phyloP scores from a whole-genome alignment of 108 stramenopile species.

The Skeletonema potamos region DNA sequence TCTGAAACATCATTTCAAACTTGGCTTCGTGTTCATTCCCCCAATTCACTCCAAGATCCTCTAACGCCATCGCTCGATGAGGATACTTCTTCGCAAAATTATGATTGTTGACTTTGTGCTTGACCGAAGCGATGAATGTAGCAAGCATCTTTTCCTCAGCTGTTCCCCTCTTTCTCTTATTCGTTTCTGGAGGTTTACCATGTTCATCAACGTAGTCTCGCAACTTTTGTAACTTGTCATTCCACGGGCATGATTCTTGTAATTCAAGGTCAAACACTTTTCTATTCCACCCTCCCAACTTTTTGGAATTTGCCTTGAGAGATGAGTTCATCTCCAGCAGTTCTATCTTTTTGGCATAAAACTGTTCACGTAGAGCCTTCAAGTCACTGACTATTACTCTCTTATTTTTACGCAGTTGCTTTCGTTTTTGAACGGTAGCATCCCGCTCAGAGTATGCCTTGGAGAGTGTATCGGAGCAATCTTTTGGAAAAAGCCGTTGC shows the following conservation, averaged over 20 bases:
- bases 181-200: slow-evolving; percentile 17
- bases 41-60: slow-evolving; percentile 24
- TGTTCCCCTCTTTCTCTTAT: neutral
- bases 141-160: slow-evolving; percentile 18
- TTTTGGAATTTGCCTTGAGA: slow-evolving; percentile 20
- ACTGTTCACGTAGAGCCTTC: slow-evolving; percentile 9
- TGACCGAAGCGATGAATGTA: slow-evolving; percentile 15
- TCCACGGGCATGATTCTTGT: slow-evolving; percentile 25
- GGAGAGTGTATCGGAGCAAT: slow-evolving; percentile 16
- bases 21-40: slow-evolving; percentile 29
- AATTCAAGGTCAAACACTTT: slow-evolving; percentile 43
- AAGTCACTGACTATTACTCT: neutral
- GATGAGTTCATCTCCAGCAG: slow-evolving; percentile 7
- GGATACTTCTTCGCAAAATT: slow-evolving; percentile 13
- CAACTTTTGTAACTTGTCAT: slow-evolving; percentile 26
- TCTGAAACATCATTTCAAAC: slow-evolving; percentile 44
- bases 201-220: slow-evolving; percentile 12
- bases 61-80: slow-evolving; percentile 23
- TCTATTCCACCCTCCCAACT: slow-evolving; percentile 31
- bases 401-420: slow-evolving; percentile 6
- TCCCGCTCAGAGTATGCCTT: slow-evolving; percentile 22
- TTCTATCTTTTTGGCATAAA: slow-evolving; percentile 20
- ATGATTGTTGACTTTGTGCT: slow-evolving; percentile 25
- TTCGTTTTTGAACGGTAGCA: slow-evolving; percentile 8
- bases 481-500: slow-evolving; percentile 18